A percentile compares a stretch with the other conserved stretches of the same genome.
phyloP scores from a whole-genome alignment of 371 early-diverging fungal species.

The Dinochytrium kinnereticum region DNA sequence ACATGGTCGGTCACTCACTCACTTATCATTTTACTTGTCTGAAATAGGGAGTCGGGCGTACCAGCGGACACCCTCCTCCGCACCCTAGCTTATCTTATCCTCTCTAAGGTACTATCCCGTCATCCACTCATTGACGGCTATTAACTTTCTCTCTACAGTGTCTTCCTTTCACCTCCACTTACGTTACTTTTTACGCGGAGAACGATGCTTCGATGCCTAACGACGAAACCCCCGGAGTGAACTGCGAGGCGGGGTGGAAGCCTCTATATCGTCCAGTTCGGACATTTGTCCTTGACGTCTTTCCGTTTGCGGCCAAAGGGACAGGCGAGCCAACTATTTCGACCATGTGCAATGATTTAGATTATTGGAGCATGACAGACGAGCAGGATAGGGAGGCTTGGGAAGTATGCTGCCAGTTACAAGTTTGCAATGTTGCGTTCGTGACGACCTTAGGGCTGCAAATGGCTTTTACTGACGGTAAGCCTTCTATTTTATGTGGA shows the following conservation, averaged over 20 bases:
- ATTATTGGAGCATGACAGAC: conserved; percentile 1
- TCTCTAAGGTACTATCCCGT: conserved; percentile 6
- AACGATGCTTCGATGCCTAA: neutral
- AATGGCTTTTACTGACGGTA: conserved; percentile 19
- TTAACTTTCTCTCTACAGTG: neutral
- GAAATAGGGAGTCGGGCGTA: conserved; percentile 10
- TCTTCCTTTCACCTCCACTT: conserved; percentile 19
- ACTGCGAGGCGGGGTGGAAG: conserved; percentile 17
- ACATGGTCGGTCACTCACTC: too few species aligned
- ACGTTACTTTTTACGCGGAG: conserved; percentile 6
- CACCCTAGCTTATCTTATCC: conserved; percentile 9
- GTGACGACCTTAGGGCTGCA: conserved; percentile 17
- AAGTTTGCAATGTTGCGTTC: conserved; percentile 21
- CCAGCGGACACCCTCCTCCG: neutral
- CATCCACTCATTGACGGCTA: neutral
- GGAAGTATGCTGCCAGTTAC: conserved; percentile 20
- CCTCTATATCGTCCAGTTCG: conserved; percentile 13
- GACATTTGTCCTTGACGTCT: conserved; percentile 18
- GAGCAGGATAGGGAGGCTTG: conserved; percentile 19
- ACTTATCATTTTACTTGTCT: too few species aligned
- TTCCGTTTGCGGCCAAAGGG: conserved; percentile 23
- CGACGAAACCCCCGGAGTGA: conserved; percentile 21
- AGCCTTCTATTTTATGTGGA: neutral
- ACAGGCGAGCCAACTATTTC: conserved; percentile 22
- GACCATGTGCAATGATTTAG: conserved; percentile 17